Evolutionary conservation across 139 green algal species (phyloP), one percentile per base, ranked within the genome.

Genomic region (Eudorina sp.): DNA sequence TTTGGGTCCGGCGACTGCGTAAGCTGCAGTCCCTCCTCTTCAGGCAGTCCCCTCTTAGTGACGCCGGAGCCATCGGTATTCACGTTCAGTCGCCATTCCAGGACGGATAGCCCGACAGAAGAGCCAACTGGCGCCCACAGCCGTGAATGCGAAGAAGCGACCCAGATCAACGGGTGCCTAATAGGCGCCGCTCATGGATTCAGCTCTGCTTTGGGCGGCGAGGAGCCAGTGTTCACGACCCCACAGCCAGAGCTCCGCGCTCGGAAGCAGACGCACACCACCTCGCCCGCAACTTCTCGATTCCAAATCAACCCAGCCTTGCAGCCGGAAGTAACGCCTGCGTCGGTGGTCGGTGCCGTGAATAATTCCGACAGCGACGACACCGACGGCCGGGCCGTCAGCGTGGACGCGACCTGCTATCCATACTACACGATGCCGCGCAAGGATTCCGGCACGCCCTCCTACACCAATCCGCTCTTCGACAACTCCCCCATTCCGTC

Each of bases 401-500:
- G 66, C 14, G 11, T 18, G 14, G 36, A 46, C 3, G 38, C 34
- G 25, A 25, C 19, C 36, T 46, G 66, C 23, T 75, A 75, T 29
- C 66, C 66, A 48, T 18, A 21, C 36, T 46, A 27, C 31, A 46
- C 66, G 16, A 43, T 34, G 19, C 66, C 31, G 14, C 19, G 25
- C 13, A 13, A 58, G 16, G 16, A 48, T 23, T 34, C 34, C 66
- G 9, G 36, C 31, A 46, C 34, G 34, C 66, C 66, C 3, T 45
- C 66, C 34, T 75, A 40, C 66, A 75, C 66, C 1, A 79, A 79
- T 41, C 70, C 70, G 19, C 70, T 79, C 13, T 79, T 58, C 70
- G 70, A 79, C 38, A 41, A 55, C 43, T 79, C 70, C 16, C 4
- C 70, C 9, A 38, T 11, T 18, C 19, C 36, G 14, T 79, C 70